Conservation (phyloP, 23 red algal species). For the Pyropia yezoensis region DNA sequence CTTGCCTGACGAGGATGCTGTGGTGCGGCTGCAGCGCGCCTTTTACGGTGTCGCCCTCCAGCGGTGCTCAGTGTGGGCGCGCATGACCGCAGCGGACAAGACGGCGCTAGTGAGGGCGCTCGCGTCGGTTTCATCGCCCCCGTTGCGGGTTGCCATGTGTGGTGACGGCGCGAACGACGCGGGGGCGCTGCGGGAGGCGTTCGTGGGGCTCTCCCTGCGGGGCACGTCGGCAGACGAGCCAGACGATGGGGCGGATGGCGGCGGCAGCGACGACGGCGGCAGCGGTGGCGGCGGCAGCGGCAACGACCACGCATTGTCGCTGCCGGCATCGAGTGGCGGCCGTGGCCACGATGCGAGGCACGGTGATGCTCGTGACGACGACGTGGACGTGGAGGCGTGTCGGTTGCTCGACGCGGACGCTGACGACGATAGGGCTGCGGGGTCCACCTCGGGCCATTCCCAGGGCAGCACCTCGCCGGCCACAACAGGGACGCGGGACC, state of each 20-base stretch:
- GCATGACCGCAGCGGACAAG: conserved; percentile 40
- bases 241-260: background rate
- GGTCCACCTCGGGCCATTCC: background rate
- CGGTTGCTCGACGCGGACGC: too few relatives aligned
- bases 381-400: too few relatives aligned
- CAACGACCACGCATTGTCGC: background rate
- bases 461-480: background rate
- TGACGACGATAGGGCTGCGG: too few relatives aligned
- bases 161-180: conserved; percentile 42
- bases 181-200: conserved; percentile 18
- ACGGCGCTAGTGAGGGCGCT: conserved; percentile 23
- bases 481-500: background rate
- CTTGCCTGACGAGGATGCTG: too few relatives aligned
- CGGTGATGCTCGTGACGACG: too few relatives aligned
- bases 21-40: too few relatives aligned
- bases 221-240: background rate
- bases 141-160: conserved; percentile 17
- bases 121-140: background rate
- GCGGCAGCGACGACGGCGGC: background rate
- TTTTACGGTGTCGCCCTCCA: background rate
- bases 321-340: too few relatives aligned
- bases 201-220: conserved; percentile 14
- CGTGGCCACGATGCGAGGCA: too few relatives aligned
- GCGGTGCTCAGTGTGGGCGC: conserved; percentile 26
- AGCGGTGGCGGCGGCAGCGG: background rate